Evolutionary conservation across 2,329 filamentous ascomycete species (phyloP).

Genomic region (Colletotrichum tanaceti): DNA sequence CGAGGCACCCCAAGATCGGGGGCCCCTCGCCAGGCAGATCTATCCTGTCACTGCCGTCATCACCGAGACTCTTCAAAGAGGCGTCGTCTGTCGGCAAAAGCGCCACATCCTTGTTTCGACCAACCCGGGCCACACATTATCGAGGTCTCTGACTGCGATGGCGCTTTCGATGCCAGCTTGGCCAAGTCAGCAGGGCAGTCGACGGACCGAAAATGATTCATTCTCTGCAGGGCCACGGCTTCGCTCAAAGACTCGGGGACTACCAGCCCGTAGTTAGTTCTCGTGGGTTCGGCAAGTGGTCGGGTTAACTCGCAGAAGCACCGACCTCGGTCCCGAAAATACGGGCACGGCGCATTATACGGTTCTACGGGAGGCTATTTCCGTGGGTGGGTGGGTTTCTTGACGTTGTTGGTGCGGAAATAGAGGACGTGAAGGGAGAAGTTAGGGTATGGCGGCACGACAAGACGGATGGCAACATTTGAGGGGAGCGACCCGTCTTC

Average conservation of each 20-base stretch:
- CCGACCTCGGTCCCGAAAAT: slow-evolving; percentile 36
- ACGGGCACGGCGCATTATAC: slow-evolving; percentile 28
- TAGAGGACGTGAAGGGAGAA: neutral
- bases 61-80: neutral
- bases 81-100: neutral
- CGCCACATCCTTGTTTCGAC: neutral
- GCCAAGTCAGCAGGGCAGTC: neutral
- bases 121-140: neutral
- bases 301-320: slow-evolving; percentile 34
- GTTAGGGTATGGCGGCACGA: slow-evolving; percentile 8
- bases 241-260: too few species aligned
- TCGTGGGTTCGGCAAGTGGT: slow-evolving; percentile 28
- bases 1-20: neutral
- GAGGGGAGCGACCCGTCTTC: slow-evolving; percentile 13
- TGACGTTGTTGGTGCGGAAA: neutral
- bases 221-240: too few species aligned
- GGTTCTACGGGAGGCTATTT: slow-evolving; percentile 14
- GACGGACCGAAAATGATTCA: neutral
- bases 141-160: neutral
- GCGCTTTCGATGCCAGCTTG: neutral
- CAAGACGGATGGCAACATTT: slow-evolving; percentile 27
- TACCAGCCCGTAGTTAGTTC: neutral
- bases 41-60: neutral
- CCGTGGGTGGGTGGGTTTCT: neutral
- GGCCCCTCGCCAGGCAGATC: neutral